phyloP scores from a whole-genome alignment of 176 grass and related monocot genomes.

The Hordeum marinum region DNA sequence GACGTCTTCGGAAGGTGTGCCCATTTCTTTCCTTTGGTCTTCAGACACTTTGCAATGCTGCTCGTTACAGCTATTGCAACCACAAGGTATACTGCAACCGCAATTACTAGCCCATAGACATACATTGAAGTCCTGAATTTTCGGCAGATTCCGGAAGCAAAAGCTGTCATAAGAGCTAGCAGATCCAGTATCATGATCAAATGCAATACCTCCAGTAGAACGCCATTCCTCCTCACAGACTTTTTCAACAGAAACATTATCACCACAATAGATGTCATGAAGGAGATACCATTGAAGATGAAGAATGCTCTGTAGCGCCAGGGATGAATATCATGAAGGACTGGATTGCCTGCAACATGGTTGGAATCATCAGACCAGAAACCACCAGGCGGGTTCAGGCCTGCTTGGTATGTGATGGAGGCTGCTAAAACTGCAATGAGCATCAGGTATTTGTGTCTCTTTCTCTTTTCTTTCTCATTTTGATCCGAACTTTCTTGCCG shows the following conservation, averaged over 20 bases:
- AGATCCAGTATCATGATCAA: conserved; percentile 40
- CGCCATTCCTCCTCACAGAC: background rate
- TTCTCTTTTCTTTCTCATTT: background rate
- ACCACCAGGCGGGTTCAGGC: conserved; percentile 51
- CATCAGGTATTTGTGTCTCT: conserved; percentile 49
- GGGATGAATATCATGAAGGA: conserved; percentile 14
- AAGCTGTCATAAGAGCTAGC: conserved; percentile 45
- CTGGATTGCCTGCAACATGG: conserved; percentile 15
- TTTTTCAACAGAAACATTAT: conserved; percentile 33
- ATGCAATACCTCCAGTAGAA: conserved; percentile 9
- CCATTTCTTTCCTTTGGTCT: background rate
- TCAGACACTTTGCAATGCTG: conserved; percentile 10
- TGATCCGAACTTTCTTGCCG: background rate
- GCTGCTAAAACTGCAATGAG: conserved; percentile 49
- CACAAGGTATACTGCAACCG: conserved; percentile 22
- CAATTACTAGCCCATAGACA: conserved; percentile 23
- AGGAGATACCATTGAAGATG: conserved; percentile 29
- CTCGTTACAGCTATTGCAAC: background rate
- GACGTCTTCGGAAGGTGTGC: background rate
- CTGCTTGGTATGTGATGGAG: conserved; percentile 48
- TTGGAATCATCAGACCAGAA: conserved; percentile 19
- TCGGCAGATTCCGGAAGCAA: conserved; percentile 37
- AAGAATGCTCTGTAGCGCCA: conserved; percentile 29
- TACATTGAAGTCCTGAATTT: conserved; percentile 33
- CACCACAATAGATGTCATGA: conserved; percentile 30